Evolutionary conservation across 2,329 filamentous ascomycete genomes (phyloP), one percentile per base, ranked within the genome.

Genomic region (Monilinia vaccinii-corymbosi): DNA sequence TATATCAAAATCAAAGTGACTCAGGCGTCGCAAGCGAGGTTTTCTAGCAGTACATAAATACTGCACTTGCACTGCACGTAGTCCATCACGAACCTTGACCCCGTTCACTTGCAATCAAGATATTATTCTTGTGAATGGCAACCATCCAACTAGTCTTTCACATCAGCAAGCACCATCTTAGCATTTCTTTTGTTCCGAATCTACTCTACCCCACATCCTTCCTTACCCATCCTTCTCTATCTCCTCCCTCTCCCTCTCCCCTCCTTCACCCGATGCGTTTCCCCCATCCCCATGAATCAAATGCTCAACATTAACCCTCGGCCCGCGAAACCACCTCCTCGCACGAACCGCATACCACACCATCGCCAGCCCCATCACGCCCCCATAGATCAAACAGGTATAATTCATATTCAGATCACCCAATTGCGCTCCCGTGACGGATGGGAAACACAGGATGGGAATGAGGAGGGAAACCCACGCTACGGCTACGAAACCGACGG

Each of bases 291-390:
- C 25, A 42, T 58, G 21, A 58, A 64, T 62, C 16, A 49, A 25
- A 52, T 69, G 50, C 65, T 83, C 79, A 31, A 88, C 75, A 67
- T 88, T 88, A 62, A 88, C 81, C 74, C 83, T 86, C 0, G 86
- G 85, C 0, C 86, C 86, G 67, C 82, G 85, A 72, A 88, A 89
- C 85, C 85, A 88, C 67, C 81, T 85, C 52, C 77, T 77, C 11
- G 85, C 85, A 65, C 80, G 79, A 5, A 88, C 73, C 45, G 81
- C 73, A 77, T 84, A 89, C 83, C 84, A 88, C 16, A 85, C 71
- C 3, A 78, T 73, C 5, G 83, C 76, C 3, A 78, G 69, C 4
- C 82, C 61, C 84, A 87, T 87, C 0, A 83, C 81, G 3, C 75
- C 84, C 6, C 84, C 85, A 71, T 85, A 88, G 10, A 87, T 84